A percentile compares a stretch with the other conserved stretches of the same genome.
These are phyloP conservation scores for Nasturtium officinale DNA, from an alignment of 345 rosid genomes.

Conservation along the genomic window DNA sequence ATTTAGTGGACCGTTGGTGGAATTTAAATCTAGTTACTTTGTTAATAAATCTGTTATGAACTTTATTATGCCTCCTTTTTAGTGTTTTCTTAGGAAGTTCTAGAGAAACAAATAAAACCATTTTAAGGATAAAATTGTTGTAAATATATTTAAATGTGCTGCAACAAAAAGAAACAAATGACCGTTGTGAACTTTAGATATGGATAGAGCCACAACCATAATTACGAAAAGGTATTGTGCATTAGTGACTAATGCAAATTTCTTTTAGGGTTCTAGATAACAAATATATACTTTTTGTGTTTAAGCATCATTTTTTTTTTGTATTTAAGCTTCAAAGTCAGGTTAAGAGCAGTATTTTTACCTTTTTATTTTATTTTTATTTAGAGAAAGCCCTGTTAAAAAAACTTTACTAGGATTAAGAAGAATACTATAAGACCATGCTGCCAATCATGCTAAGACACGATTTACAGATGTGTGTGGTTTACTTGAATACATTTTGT, in stretches of 20 bases:
- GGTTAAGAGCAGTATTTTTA: background rate
- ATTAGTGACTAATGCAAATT: background rate
- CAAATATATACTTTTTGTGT: background rate
- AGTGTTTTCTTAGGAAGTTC: background rate
- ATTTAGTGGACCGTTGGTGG: slow-evolving; percentile 29
- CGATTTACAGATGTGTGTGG: background rate
- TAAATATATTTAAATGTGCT: too few relatives aligned
- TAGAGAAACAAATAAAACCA: background rate
- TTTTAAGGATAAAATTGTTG: background rate
- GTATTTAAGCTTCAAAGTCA: background rate
- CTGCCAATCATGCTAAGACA: background rate
- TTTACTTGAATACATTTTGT: background rate
- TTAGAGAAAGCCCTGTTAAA: background rate
- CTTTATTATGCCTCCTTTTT: background rate
- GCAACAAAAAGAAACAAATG: background rate
- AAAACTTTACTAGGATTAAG: background rate
- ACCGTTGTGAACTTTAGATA: background rate
- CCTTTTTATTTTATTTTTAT: background rate
- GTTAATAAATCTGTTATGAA: slow-evolving; percentile 1
- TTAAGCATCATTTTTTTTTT: too few relatives aligned
- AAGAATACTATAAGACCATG: background rate
- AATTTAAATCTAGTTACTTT: slow-evolving; percentile 10
- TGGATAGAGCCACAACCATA: slow-evolving; percentile 16
- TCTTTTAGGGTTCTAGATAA: background rate
- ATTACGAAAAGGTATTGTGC: background rate